Conservation (phyloP, 805 yeast species). For the Candida ipomoeae region DNA sequence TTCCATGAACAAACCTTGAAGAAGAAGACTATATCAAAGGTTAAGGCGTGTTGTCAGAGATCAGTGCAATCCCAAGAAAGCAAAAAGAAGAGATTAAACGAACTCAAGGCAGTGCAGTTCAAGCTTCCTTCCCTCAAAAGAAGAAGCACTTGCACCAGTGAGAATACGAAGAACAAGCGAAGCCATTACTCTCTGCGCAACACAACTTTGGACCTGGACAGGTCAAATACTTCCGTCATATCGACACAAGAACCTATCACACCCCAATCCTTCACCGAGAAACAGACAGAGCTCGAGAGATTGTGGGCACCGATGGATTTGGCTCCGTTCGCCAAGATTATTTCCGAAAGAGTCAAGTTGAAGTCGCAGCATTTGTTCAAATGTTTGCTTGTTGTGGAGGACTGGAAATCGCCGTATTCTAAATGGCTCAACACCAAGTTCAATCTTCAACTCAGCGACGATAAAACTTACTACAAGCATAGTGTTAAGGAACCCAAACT, state of each 20-base stretch:
- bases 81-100: conserved; percentile 31
- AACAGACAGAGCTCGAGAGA: conserved; percentile 33
- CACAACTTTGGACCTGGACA: not conserved
- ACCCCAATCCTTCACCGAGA: conserved; percentile 14
- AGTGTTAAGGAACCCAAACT: conserved; percentile 23
- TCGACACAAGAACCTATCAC: not conserved
- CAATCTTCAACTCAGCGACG: conserved; percentile 29
- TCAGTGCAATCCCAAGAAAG: conserved; percentile 21
- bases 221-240: not conserved
- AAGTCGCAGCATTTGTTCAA: conserved; percentile 23
- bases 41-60: conserved; percentile 27
- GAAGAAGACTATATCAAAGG: conserved; percentile 22
- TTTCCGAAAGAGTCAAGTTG: conserved; percentile 25
- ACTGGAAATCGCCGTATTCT: conserved; percentile 46
- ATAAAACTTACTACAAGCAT: conserved; percentile 24
- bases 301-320: conserved; percentile 50
- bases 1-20: conserved; percentile 32
- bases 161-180: conserved; percentile 1
- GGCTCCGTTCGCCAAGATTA: conserved; percentile 25
- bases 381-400: conserved; percentile 42
- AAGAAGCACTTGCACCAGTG: not conserved
- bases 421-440: conserved; percentile 49
- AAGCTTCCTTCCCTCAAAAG: conserved; percentile 20
- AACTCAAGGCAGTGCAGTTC: conserved; percentile 26
- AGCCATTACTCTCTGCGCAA: not conserved